Conservation (phyloP, 2,329 filamentous ascomycete species). For the Fusarium sulawesiense region DNA sequence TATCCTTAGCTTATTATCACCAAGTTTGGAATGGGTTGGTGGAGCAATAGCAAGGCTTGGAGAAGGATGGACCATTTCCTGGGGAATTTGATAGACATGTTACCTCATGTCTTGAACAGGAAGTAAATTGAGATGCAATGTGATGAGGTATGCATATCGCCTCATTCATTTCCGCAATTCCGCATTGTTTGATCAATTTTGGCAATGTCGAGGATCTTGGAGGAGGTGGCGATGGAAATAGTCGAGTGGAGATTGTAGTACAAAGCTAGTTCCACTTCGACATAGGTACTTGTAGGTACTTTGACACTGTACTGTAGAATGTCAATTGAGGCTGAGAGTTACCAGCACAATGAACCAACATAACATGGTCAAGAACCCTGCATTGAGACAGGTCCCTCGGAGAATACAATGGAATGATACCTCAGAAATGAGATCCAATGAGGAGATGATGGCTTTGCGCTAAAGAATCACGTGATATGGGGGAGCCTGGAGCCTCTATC, state of each 20-base stretch:
- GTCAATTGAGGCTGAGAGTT: background rate
- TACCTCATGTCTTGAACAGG: background rate
- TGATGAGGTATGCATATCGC: background rate
- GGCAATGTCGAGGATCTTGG: background rate
- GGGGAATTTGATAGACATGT: background rate
- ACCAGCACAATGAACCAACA: background rate
- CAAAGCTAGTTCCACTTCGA: slow-evolving; percentile 1
- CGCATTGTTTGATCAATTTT: background rate
- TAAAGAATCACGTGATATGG: slow-evolving; percentile 12
- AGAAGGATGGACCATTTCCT: background rate
- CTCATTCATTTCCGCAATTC: background rate
- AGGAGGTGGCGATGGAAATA: background rate
- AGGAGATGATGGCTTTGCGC: background rate
- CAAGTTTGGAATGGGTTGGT: slow-evolving; percentile 19
- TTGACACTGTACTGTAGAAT: background rate
- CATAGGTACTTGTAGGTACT: background rate
- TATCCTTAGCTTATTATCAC: slow-evolving; percentile 28
- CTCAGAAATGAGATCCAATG: background rate
- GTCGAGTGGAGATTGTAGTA: background rate
- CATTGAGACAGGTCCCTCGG: background rate
- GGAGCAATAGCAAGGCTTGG: slow-evolving; percentile 5
- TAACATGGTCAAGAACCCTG: background rate
- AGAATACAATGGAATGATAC: slow-evolving; percentile 3
- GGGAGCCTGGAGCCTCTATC: slow-evolving; percentile 1
- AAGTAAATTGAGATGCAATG: background rate